These are phyloP conservation scores for Calonectria leucothoes DNA, from an alignment of 2,329 filamentous ascomycete species.

Conservation along the genomic window DNA sequence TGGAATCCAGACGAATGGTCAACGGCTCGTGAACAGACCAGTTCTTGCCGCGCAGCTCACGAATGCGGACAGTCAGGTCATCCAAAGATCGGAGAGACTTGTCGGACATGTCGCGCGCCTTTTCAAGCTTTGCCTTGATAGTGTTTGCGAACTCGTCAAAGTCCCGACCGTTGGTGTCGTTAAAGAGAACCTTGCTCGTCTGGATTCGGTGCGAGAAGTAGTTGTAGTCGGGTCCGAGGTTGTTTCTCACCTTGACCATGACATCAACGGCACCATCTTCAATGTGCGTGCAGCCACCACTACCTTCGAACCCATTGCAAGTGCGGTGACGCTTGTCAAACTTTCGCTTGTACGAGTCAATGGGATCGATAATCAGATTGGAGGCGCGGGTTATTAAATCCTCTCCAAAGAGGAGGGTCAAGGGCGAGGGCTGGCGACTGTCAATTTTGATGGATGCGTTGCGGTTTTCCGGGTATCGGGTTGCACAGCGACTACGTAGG, in stretches of 20 bases:
- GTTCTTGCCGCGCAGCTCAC: slow-evolving; percentile 57
- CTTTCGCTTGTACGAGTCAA: slow-evolving; percentile 54
- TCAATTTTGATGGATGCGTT: slow-evolving; percentile 53
- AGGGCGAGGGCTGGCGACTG: slow-evolving; percentile 60
- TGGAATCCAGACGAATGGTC: slow-evolving; percentile 55
- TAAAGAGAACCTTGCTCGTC: slow-evolving; percentile 59
- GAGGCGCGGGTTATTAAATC: slow-evolving; percentile 59
- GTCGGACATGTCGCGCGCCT: slow-evolving; percentile 56
- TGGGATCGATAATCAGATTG: slow-evolving; percentile 53
- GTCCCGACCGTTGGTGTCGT: slow-evolving; percentile 53
- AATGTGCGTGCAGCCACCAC: slow-evolving; percentile 52
- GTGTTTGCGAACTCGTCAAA: slow-evolving; percentile 57
- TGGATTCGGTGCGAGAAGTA: slow-evolving; percentile 57
- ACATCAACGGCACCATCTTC: slow-evolving; percentile 59
- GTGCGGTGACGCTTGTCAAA: slow-evolving; percentile 54
- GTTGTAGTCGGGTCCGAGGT: slow-evolving; percentile 59
- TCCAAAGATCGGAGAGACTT: slow-evolving; percentile 53
- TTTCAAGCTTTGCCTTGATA: slow-evolving; percentile 51
- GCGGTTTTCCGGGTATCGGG: slow-evolving; percentile 50
- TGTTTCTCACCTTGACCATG: slow-evolving; percentile 60
- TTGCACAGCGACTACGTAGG: slow-evolving; percentile 55
- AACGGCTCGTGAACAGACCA: slow-evolving; percentile 62
- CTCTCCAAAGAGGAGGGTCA: slow-evolving; percentile 59
- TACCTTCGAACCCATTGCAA: slow-evolving; percentile 51
- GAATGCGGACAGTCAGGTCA: slow-evolving; percentile 61